Base-by-base conservation (phyloP, 1,284 basidiomycete species). In the Tylopilus orsonianus region DNA sequence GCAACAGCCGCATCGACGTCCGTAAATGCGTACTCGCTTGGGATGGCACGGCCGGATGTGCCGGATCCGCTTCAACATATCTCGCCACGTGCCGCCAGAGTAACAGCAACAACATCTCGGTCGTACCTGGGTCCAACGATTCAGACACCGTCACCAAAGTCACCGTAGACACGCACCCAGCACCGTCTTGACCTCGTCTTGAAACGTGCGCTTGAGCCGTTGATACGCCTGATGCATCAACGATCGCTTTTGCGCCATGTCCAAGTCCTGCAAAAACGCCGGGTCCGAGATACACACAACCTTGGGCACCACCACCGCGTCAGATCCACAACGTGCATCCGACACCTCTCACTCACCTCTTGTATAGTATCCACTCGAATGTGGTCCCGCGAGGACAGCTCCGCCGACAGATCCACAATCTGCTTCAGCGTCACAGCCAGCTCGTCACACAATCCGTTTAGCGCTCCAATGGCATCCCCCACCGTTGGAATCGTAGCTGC, bases 81-180 rank as follows among this genome's bases (percentile, higher is more conserved):
- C 80, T 79, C 16, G 82, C 75, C 32, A 95, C 64, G 64, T 97
- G 94, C 27, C 93, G 78, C 86, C 91, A 95, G 10, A 93, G 74
- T 22, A 97, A 74, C 6, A 97, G 75, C 7, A 97, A 73, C 7
- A 92, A 69, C 74, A 94, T 88, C 69, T 97, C 93, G 41, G 87
- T 72, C 39, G 86, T 83, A 55, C 83, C 90, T 87, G 14, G 24
- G 56, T 12, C 29, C 39, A n/a, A 26, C 26, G 10, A 29, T 40
- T 41, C 14, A 30, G 29, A 30, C 29, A n/a, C 14, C 0, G 29
- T n/a, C 46, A 10, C 38, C 6, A 4, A 34, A 26, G 44, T 12
- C 8, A 3, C 8, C 8, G n/a, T 2, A 16, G 3, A 37, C 22
- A 75, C 75, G 36, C 50, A 79, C 85, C 72, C 7, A 90, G 69